Conservation (phyloP, 2,329 filamentous ascomycete species). For the Pyrenophora graminea region DNA sequence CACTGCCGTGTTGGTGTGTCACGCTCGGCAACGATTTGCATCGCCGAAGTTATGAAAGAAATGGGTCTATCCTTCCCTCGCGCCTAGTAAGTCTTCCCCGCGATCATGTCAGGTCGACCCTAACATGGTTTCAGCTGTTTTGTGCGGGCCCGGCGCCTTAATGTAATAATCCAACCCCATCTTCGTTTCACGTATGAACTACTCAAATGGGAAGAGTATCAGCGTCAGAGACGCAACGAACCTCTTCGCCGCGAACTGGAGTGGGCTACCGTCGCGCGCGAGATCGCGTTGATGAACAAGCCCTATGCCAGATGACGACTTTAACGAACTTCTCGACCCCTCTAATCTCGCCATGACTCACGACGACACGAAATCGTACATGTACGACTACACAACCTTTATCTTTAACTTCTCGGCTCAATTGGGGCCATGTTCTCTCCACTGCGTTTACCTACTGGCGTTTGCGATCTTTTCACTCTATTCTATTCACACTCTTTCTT, state of each 20-base stretch:
- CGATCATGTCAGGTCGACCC: background rate
- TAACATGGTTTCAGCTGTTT: conserved; percentile 65
- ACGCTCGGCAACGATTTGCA: conserved; percentile 94
- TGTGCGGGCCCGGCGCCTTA: conserved; percentile 86
- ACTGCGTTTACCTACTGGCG: conserved; percentile 9
- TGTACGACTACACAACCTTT: conserved; percentile 27
- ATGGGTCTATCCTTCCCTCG: conserved; percentile 81
- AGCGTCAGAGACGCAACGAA: conserved; percentile 61
- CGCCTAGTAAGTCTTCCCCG: conserved; percentile 67
- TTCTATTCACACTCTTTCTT: conserved; percentile 3
- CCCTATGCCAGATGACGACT: conserved; percentile 74
- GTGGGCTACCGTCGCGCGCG: conserved; percentile 84
- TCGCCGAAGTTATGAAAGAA: conserved; percentile 94
- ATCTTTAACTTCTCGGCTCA: conserved; percentile 9
- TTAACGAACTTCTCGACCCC: conserved; percentile 4
- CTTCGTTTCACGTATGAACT: conserved; percentile 90
- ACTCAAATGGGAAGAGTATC: conserved; percentile 89
- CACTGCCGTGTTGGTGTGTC: conserved; percentile 97
- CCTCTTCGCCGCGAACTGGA: conserved; percentile 77
- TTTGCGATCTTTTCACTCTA: conserved; percentile 6
- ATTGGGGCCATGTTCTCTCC: conserved; percentile 10
- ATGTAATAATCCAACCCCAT: conserved; percentile 98
- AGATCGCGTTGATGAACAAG: conserved; percentile 94
- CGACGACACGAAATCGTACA: conserved; percentile 21
- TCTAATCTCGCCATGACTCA: conserved; percentile 25